Conservation (phyloP, 2,329 filamentous ascomycete species). For the Zalaria obscura region DNA sequence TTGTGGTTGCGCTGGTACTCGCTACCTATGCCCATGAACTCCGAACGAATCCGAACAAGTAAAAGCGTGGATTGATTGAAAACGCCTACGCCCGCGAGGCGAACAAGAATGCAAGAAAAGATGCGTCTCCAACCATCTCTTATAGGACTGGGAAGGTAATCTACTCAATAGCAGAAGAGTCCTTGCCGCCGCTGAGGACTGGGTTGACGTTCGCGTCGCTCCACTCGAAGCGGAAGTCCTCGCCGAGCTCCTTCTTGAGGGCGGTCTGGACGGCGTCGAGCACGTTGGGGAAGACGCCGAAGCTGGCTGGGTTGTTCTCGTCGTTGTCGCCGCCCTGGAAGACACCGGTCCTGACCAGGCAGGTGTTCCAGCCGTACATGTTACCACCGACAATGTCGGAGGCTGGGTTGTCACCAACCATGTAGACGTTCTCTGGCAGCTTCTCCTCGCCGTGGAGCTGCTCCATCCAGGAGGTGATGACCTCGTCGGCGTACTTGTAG, state of each 20-base stretch:
- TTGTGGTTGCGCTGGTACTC: too few species aligned
- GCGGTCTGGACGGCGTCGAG: conserved; percentile 56
- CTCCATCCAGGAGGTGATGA: conserved; percentile 62
- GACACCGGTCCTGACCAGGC: conserved; percentile 62
- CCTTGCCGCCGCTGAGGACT: conserved; percentile 39
- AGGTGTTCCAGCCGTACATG: conserved; percentile 74
- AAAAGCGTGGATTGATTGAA: too few species aligned
- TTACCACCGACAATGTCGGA: conserved; percentile 65
- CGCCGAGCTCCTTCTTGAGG: conserved; percentile 54
- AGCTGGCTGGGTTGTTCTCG: conserved; percentile 61
- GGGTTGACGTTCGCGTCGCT: conserved; percentile 55
- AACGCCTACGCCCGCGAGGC: conserved; percentile 8
- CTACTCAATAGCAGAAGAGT: conserved; percentile 42
- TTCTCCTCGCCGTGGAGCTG: conserved; percentile 58
- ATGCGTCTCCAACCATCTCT: not conserved
- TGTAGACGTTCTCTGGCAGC: conserved; percentile 57
- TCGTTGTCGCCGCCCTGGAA: conserved; percentile 68
- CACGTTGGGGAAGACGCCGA: conserved; percentile 62
- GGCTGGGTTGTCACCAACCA: conserved; percentile 62
- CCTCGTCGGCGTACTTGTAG: conserved; percentile 67
- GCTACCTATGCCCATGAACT: too few species aligned
- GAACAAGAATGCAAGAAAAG: not conserved
- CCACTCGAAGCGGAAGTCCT: conserved; percentile 61
- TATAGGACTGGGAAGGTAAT: conserved; percentile 2
- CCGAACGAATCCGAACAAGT: too few species aligned